Conservation (phyloP, 257 asterid genomes). For the Sherardia arvensis region DNA sequence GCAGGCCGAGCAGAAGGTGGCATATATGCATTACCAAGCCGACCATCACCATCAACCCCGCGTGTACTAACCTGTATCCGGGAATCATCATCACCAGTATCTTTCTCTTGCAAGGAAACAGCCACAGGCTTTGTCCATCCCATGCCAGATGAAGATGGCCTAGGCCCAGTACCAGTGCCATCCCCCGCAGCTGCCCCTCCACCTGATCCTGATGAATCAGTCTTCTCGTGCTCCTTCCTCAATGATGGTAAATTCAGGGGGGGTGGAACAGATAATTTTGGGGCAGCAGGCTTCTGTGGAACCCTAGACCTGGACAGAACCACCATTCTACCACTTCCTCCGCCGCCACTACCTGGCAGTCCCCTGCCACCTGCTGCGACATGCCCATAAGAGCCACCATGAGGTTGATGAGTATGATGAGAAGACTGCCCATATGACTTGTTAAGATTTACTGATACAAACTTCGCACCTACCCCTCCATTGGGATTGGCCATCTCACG, state of each 20-base stretch:
- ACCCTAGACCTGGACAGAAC: slow-evolving; percentile 66
- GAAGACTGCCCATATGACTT: slow-evolving; percentile 88
- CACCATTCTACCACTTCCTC: slow-evolving; percentile 80
- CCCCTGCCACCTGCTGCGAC: no score
- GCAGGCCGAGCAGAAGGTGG: slow-evolving; percentile 67
- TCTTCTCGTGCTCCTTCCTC: slow-evolving; percentile 89
- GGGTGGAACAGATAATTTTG: slow-evolving; percentile 88
- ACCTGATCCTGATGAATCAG: slow-evolving; percentile 45
- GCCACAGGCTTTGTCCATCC: slow-evolving; percentile 83
- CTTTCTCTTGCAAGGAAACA: slow-evolving; percentile 37
- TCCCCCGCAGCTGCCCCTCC: slow-evolving; percentile 50
- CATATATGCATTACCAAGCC: slow-evolving; percentile 49
- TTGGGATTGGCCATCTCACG: slow-evolving; percentile 49
- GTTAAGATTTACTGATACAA: slow-evolving; percentile 70
- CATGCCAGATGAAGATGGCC: slow-evolving; percentile 73
- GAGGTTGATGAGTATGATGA: slow-evolving; percentile 38
- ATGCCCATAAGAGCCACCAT: no score
- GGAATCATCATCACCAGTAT: slow-evolving; percentile 26
- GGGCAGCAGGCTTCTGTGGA: slow-evolving; percentile 45
- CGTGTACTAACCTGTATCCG: slow-evolving; percentile 22
- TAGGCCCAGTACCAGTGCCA: slow-evolving; percentile 60
- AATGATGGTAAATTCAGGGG: slow-evolving; percentile 93
- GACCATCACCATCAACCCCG: slow-evolving; percentile 33
- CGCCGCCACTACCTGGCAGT: no score
- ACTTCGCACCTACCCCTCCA: slow-evolving; percentile 80